Conservation (phyloP, 1,284 basidiomycete genomes). For the Trametes versicolor region DNA sequence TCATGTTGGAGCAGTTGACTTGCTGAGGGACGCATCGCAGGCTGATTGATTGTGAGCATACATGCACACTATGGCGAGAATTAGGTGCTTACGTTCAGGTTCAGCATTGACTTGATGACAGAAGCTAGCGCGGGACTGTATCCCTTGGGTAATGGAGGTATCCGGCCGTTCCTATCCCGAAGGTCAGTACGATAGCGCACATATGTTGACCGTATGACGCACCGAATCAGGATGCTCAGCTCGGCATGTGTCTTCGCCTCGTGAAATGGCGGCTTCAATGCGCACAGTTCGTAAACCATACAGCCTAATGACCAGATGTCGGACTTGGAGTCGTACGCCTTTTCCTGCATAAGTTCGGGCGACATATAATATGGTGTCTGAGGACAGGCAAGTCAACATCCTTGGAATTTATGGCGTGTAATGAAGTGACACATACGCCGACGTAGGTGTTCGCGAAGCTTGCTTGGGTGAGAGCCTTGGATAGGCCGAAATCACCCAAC, state of each 20-base stretch:
- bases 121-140: slow-evolving; percentile 79
- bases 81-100: slow-evolving; percentile 67
- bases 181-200: not conserved
- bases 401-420: not conserved
- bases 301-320: slow-evolving; percentile 99
- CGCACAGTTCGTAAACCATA: slow-evolving; percentile 95
- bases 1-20: slow-evolving; percentile 82
- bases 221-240: slow-evolving; percentile 85
- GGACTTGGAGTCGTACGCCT: slow-evolving; percentile 95
- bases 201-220: slow-evolving; percentile 28
- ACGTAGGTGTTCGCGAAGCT: slow-evolving; percentile 97
- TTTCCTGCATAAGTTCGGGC: slow-evolving; percentile 95
- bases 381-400: not conserved
- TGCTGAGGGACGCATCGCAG: slow-evolving; percentile 85
- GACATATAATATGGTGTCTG: slow-evolving; percentile 99
- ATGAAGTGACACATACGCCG: slow-evolving; percentile 67
- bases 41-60: slow-evolving; percentile 52
- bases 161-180: slow-evolving; percentile 74
- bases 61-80: not conserved
- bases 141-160: slow-evolving; percentile 85
- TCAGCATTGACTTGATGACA: slow-evolving; percentile 90
- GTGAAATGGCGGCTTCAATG: slow-evolving; percentile 90
- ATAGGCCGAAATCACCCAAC: slow-evolving; percentile 95
- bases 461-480: slow-evolving; percentile 88
- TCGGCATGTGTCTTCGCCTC: slow-evolving; percentile 91